Evolutionary conservation across 139 green algal species (phyloP), one percentile per base, ranked within the genome.

Genomic region (Ettlia oleoabundans): DNA sequence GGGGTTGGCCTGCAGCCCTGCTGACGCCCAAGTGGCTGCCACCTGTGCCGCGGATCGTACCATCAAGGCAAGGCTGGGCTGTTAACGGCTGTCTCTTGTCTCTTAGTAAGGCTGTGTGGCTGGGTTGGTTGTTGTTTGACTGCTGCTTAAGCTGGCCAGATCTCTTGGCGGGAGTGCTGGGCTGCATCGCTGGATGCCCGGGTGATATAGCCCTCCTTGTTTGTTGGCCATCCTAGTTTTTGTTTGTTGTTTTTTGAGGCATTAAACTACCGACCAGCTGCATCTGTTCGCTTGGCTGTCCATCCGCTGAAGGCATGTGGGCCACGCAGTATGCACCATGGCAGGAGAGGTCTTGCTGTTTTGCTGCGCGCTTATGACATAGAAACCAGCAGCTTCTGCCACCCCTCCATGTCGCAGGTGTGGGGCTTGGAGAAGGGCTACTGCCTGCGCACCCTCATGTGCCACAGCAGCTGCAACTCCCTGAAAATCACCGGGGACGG

Each of bases 361-460:
- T 10, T 15, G 15, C 35, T 10, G 1, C 30, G 22, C 35, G 13
- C 13, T 32, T 18, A 19, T 38, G 26, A 30, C 24, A 40, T 37
- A 7, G 10, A 37, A 4, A 30, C 30, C 3, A 10, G 10, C 64
- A 13, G 35, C 40, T 24, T 35, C 65, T 72, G 30, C 40, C 67
- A 4, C 28, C 28, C 5, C 69, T 7, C 53, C 26, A 33, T 47
- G 38, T 42, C n/a, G 37, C 65, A 90, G 89, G 68, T 95, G 71
- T 96, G 91, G 92, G 91, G 94, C 85, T 89, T 95, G 21, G 43
- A 72, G 0, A 74, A 85, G 0, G 91, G 92, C 58, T 94, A 84
- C 88, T 86, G 85, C 35, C 55, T 81, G 37, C 83, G 84, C 85
- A 90, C 86, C 66, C 43, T 94, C 30, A 83, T 89, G 0, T 92